These are phyloP conservation scores for Schwanniomyces sp. DNA, from an alignment of 805 yeast species.

Conservation along the genomic window DNA sequence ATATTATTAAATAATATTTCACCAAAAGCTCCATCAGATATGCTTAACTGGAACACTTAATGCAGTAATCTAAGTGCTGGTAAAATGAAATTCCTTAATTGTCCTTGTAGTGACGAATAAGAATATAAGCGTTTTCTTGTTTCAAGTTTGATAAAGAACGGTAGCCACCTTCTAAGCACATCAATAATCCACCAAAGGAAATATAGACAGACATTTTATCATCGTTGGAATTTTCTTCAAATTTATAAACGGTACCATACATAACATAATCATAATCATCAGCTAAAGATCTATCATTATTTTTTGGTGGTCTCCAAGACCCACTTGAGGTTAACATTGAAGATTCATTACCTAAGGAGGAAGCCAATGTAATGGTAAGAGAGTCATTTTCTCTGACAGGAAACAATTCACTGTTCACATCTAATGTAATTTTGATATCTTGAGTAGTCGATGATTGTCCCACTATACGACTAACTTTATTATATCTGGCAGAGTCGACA, in stretches of 20 bases:
- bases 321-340: slow-evolving; percentile 51
- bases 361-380: slow-evolving; percentile 82
- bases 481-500: slow-evolving; percentile 86
- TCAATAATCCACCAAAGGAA: slow-evolving; percentile 91
- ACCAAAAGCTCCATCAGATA: too few species aligned
- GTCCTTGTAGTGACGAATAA: slow-evolving; percentile 71
- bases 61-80: not conserved
- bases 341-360: slow-evolving; percentile 57
- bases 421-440: slow-evolving; percentile 81
- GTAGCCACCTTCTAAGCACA: slow-evolving; percentile 94
- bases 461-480: slow-evolving; percentile 84
- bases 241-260: slow-evolving; percentile 97
- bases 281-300: slow-evolving; percentile 82
- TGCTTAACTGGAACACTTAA: not conserved
- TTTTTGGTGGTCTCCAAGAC: slow-evolving; percentile 82
- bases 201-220: slow-evolving; percentile 83
- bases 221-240: slow-evolving; percentile 74
- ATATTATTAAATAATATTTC: too few species aligned
- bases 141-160: slow-evolving; percentile 84
- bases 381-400: slow-evolving; percentile 78
- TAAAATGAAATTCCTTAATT: slow-evolving; percentile 9
- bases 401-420: slow-evolving; percentile 87
- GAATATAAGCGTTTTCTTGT: slow-evolving; percentile 89
- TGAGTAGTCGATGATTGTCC: slow-evolving; percentile 82
- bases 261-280: slow-evolving; percentile 98